Conservation (phyloP, 306 rosid species). For the Dalbergia cultrata region DNA sequence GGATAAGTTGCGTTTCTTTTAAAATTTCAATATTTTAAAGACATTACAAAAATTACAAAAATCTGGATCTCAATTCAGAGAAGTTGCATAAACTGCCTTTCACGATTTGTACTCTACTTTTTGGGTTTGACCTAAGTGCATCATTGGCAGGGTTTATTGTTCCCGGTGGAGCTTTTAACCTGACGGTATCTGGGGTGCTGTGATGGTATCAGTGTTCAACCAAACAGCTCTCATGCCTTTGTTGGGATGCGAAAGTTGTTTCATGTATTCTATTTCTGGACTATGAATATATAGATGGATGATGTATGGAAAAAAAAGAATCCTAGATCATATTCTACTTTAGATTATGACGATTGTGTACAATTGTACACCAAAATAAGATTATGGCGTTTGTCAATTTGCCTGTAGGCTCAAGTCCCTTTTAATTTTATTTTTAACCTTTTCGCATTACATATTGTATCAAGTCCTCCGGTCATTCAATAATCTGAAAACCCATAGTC, state of each 20-base stretch:
- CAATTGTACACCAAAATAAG: too few relatives aligned
- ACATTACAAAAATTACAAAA: too few relatives aligned
- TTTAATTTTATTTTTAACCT: not conserved
- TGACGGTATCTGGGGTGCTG: not conserved
- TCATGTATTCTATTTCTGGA: not conserved
- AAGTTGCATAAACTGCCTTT: not conserved
- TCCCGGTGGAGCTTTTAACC: too few relatives aligned
- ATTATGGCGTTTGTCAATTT: not conserved
- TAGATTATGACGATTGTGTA: not conserved
- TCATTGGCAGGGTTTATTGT: not conserved
- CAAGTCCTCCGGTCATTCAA: not conserved
- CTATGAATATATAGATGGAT: not conserved
- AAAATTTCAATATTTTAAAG: not conserved
- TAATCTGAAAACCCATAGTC: not conserved
- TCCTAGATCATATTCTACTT: not conserved
- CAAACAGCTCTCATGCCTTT: not conserved
- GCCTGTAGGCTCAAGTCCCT: not conserved
- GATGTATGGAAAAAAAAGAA: not conserved
- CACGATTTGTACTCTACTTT: not conserved
- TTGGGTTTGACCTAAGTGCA: not conserved
- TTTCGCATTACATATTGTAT: not conserved
- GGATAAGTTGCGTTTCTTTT: not conserved
- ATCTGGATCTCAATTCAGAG: not conserved
- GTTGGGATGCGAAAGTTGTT: not conserved
- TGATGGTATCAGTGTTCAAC: not conserved